phyloP scores from a whole-genome alignment of 768 basidiomycete species.

The Xerocomus potaroensis region DNA sequence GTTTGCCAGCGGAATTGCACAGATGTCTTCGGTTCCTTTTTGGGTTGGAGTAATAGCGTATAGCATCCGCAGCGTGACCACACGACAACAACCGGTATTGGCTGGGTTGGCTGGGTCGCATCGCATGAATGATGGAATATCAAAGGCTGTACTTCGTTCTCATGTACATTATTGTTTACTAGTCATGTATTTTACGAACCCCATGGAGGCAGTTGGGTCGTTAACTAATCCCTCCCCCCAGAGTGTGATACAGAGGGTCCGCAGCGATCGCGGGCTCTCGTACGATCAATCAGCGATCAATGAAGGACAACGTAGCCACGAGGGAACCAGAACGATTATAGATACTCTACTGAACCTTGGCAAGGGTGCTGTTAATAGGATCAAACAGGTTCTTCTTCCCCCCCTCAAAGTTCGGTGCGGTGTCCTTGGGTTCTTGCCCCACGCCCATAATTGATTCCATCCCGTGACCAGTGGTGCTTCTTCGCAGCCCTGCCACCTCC shows the following conservation, averaged over 20 bases:
- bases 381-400: too few relatives aligned
- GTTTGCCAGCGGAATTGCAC: too few relatives aligned
- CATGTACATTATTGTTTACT: too few relatives aligned
- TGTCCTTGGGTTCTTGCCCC: slow-evolving; percentile 5
- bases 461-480: too few relatives aligned
- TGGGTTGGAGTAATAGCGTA: background rate
- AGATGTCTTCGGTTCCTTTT: background rate
- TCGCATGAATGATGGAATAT: slow-evolving; percentile 5
- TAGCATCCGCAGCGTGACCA: background rate
- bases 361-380: too few relatives aligned
- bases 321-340: slow-evolving; percentile 4
- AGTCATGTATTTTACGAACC: too few relatives aligned
- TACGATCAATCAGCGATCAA: slow-evolving; percentile 15
- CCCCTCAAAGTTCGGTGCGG: slow-evolving; percentile 16
- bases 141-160: background rate
- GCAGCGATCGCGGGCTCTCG: too few relatives aligned
- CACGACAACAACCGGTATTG: background rate
- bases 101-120: slow-evolving; percentile 1
- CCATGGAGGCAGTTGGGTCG: too few relatives aligned
- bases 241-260: too few relatives aligned
- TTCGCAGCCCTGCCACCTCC: too few relatives aligned
- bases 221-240: too few relatives aligned
- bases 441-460: background rate
- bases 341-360: too few relatives aligned
- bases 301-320: slow-evolving; percentile 13